Percentiles rank a stretch among this genome's conserved stretches.
Evolutionary conservation across 352 stramenopile genomes (phyloP).

Genomic region (Pythium plurisporium): DNA sequence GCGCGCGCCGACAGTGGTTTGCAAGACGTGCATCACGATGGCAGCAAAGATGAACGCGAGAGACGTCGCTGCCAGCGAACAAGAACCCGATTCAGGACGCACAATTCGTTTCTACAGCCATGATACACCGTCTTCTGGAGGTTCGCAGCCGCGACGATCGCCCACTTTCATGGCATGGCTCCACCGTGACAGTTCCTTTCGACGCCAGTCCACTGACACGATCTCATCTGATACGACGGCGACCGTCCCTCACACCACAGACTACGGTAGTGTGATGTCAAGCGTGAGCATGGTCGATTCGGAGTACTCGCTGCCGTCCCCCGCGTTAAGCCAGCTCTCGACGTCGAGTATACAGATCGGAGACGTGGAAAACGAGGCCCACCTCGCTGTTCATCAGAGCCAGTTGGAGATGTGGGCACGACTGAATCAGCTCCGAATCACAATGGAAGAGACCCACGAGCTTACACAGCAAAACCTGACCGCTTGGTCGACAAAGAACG

Average conservation of each 20-base stretch:
- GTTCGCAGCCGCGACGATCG: background rate
- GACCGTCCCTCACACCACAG: too few relatives aligned
- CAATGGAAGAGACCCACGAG: constrained; percentile 2
- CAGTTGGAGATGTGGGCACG: constrained; percentile 3
- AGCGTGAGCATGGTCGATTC: background rate
- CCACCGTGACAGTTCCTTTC: background rate
- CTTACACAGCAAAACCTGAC: constrained; percentile 8
- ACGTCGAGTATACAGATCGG: background rate
- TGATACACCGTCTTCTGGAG: too few relatives aligned
- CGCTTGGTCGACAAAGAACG: too few relatives aligned
- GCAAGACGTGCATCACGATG: too few relatives aligned
- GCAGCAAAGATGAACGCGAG: too few relatives aligned
- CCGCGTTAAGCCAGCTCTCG: background rate
- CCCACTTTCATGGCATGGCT: background rate
- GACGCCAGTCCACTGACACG: background rate
- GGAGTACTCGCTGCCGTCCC: background rate
- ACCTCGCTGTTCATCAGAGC: background rate
- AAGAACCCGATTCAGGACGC: too few relatives aligned
- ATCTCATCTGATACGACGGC: constrained; percentile 1
- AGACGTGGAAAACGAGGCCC: constrained; percentile 1
- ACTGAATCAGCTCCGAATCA: constrained; percentile 10
- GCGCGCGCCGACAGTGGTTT: too few relatives aligned
- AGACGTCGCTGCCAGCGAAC: too few relatives aligned
- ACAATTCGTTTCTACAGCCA: too few relatives aligned
- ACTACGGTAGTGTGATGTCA: background rate